Conservation (phyloP, 2,329 filamentous ascomycete species). For the Didymella exigua region DNA sequence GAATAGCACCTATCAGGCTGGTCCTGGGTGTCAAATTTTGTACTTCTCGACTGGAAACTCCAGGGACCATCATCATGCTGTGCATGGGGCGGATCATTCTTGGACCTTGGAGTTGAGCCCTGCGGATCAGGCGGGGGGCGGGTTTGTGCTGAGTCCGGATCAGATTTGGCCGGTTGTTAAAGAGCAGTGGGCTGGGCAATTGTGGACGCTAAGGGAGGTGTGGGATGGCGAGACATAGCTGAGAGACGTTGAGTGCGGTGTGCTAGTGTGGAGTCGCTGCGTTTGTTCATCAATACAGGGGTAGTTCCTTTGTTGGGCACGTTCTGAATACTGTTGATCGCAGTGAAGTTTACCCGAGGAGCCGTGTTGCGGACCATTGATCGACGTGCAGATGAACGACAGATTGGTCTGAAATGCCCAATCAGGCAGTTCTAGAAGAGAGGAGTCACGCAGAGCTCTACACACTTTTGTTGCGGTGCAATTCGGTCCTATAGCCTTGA, state of each 20-base stretch:
- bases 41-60: constrained; percentile 59
- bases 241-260: background rate
- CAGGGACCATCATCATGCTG: constrained; percentile 52
- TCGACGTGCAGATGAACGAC: background rate
- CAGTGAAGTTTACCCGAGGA: background rate
- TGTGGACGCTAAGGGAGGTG: constrained; percentile 28
- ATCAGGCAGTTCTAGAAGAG: no score
- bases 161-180: constrained; percentile 54
- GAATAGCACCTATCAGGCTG: constrained; percentile 48
- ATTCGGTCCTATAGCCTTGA: no score
- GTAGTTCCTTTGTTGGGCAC: background rate
- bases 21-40: constrained; percentile 62
- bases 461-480: no score
- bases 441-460: no score
- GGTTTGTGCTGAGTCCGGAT: constrained; percentile 55
- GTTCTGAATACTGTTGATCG: background rate
- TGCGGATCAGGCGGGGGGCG: constrained; percentile 51
- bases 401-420: background rate
- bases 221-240: constrained; percentile 9
- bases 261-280: background rate
- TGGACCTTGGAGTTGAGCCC: constrained; percentile 56
- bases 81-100: constrained; percentile 49
- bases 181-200: constrained; percentile 54
- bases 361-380: background rate
- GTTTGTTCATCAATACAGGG: no score